phyloP scores from a whole-genome alignment of 2,329 filamentous ascomycete species.

The Cladosporium sp. region DNA sequence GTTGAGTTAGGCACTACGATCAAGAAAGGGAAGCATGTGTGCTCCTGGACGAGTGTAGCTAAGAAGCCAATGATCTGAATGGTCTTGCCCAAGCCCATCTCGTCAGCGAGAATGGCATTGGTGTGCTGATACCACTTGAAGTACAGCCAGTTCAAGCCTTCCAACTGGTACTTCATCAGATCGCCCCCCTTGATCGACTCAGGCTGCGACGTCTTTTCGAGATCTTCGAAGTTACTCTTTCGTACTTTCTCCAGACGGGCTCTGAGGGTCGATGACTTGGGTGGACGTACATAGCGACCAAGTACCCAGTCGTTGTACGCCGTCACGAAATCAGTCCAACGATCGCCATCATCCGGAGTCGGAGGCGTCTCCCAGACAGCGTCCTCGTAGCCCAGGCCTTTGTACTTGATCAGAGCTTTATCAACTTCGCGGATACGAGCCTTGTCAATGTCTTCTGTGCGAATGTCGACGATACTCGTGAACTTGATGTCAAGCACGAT shows the following conservation, averaged over 20 bases:
- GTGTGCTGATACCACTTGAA: conserved; percentile 77
- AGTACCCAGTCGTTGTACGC: conserved; percentile 84
- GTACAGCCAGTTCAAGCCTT: conserved; percentile 91
- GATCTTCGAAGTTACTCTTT: conserved; percentile 48
- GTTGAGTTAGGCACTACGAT: conserved; percentile 92
- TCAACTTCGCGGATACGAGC: conserved; percentile 65
- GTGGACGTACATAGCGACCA: conserved; percentile 65
- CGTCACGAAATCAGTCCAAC: conserved; percentile 71
- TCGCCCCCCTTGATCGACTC: conserved; percentile 66
- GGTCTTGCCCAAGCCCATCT: conserved; percentile 97
- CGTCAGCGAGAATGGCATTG: conserved; percentile 89
- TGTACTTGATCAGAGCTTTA: conserved; percentile 79
- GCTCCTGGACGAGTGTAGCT: conserved; percentile 56
- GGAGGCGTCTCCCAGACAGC: conserved; percentile 85
- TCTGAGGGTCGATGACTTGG: conserved; percentile 50
- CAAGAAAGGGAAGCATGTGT: conserved; percentile 82
- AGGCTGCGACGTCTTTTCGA: conserved; percentile 68
- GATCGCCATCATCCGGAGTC: conserved; percentile 53
- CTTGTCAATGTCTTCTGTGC: conserved; percentile 63
- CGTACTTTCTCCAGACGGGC: conserved; percentile 65
- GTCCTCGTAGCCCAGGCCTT: conserved; percentile 85
- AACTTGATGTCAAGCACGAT: conserved; percentile 82
- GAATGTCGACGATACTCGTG: conserved; percentile 50
- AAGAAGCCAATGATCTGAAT: conserved; percentile 85
- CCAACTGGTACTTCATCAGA: conserved; percentile 87